Base-by-base conservation (phyloP, 495 filamentous ascomycete genomes). In the Aspergillus asperescens region DNA sequence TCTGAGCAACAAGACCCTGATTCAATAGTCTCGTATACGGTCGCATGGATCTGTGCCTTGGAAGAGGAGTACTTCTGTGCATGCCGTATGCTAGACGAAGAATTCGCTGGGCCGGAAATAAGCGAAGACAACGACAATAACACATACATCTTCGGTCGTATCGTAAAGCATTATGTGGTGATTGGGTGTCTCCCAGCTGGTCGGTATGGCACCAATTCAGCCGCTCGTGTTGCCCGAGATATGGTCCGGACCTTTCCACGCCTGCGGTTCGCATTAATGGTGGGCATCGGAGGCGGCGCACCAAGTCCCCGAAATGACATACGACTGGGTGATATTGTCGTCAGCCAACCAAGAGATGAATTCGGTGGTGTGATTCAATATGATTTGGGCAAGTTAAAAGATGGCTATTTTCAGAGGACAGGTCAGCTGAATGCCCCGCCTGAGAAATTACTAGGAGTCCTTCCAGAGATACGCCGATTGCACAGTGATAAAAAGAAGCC, bases 241-340 rank as follows among this genome's bases (percentile, higher is more conserved):
- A 41, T 41, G 39, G 4, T 23, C 4, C 40, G 12, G 28, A 39
- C 7, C 64, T 71, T 65, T 43, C 41, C 48, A 1, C 27, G 38
- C 8, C 37, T 73, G 13, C 32, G 32, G n/a, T 35, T 35, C n/a
- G 13, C 4, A 4, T 15, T 35, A 16, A 35, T 62, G 28, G 64
- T 61, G 3, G 62, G 62, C 9, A 68, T 71, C 34, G 66, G 66
- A 15, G 67, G 62, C 16, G 66, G 66, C 8, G 59, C 66, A 5
- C 66, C 67, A 48, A 25, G 58, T 47, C 5, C 58, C 62, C 15
- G 24, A 32, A 37, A 62, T 41, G 62, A 73, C 52, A 64, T 69
- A 35, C 62, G 57, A 10, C 62, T 69, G 12, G 67, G 67, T 0
- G 57, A 71, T 63, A 59, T 69, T 10, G 66, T 69, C 15, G 66